Base-by-base conservation (phyloP, 148 eudicot species). In the Cornus suecica region DNA sequence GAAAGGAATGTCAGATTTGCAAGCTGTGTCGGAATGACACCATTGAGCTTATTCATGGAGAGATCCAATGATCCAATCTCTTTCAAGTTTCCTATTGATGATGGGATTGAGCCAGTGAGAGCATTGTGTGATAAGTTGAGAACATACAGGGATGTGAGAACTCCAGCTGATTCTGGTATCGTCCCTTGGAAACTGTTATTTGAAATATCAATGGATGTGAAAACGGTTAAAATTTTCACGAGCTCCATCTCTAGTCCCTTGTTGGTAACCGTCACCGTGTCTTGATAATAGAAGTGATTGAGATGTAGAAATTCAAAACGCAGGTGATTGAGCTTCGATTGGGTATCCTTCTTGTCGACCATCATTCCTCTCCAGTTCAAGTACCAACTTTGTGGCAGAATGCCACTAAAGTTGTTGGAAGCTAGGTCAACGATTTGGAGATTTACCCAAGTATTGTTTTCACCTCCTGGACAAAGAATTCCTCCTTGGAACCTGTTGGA, bases 371-470 rank as follows among this genome's bases (percentile, higher is more conserved):
- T 68, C 85, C 82, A 82, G 25, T 68, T 72, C 45, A 25, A 22
- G 31, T 79, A 75, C n/a, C 62, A 45, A 11, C 29, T 52, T 13
- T 63, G 16, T 16, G 78, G 72, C 16, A 82, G 25, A 15, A 23
- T 2, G 2, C 82, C 85, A 30, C 14, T 75, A 52, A 83, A 76
- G 31, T 68, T 48, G 64, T 83, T 83, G 69, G 48, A 78, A 28
- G 82, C 73, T 14, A 84, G 45, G 67, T 84, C 87, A 5, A 81
- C 1, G 1, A 84, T 81, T 30, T 81, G 87, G 60, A 79, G 74
- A 52, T 31, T 14, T 54, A 77, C 79, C 82, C 79, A 75, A 0
- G 26, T 23, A 3, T 26, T 11, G 42, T 51, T 60, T 13, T 8
- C 20, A 0, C 22, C 25, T 9, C 34, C 24, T 15, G 22, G 25